These are phyloP conservation scores for Chrysosporium keratinophilum DNA, from an alignment of 2,329 filamentous ascomycete species.

Conservation along the genomic window DNA sequence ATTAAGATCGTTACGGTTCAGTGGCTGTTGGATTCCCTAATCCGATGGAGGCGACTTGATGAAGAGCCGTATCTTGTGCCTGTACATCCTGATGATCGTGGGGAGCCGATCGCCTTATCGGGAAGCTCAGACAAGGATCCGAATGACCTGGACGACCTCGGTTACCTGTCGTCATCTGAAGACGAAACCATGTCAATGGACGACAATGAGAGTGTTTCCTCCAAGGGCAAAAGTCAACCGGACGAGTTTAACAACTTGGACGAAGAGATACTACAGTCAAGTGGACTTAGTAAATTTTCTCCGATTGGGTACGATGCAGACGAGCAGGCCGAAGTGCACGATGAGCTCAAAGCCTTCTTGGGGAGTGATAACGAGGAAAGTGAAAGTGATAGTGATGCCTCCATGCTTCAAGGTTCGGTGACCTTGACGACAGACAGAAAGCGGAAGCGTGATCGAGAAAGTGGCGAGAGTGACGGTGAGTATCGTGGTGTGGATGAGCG, in stretches of 20 bases:
- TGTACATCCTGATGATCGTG: slow-evolving; percentile 59
- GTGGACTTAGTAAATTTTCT: slow-evolving; percentile 41
- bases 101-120: slow-evolving; percentile 27
- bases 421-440: slow-evolving; percentile 24
- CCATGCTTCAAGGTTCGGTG: slow-evolving; percentile 33
- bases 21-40: slow-evolving; percentile 79
- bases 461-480: slow-evolving; percentile 20
- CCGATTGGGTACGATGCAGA: slow-evolving; percentile 50
- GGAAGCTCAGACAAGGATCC: slow-evolving; percentile 23
- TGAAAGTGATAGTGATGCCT: slow-evolving; percentile 26
- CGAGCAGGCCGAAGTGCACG: slow-evolving; percentile 55
- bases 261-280: slow-evolving; percentile 43
- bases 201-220: slow-evolving; percentile 23
- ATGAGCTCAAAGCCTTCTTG: slow-evolving; percentile 67
- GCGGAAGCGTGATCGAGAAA: slow-evolving; percentile 28
- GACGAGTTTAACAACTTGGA: slow-evolving; percentile 30
- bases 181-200: slow-evolving; percentile 22
- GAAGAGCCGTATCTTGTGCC: slow-evolving; percentile 69
- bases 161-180: slow-evolving; percentile 15
- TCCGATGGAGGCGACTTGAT: slow-evolving; percentile 69
- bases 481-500: slow-evolving; percentile 29
- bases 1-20: slow-evolving; percentile 87
- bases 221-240: slow-evolving; percentile 32
- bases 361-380: slow-evolving; percentile 28
- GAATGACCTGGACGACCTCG: slow-evolving; percentile 13